Conservation (phyloP, 148 eudicot species). For the Heliosperma pusillum region DNA sequence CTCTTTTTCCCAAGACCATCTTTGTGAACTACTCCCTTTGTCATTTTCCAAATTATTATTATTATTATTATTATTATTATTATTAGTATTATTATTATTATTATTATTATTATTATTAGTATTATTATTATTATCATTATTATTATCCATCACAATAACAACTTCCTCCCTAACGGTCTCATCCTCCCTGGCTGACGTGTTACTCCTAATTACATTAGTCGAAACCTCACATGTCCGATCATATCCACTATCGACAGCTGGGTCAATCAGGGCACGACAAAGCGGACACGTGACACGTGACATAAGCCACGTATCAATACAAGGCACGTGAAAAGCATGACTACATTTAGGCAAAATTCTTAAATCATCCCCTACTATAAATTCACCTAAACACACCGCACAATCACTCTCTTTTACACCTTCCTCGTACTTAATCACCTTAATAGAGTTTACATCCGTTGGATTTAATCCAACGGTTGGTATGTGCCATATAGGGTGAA, state of each 20-base stretch:
- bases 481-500: slow-evolving; percentile 63
- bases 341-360: slow-evolving; percentile 63
- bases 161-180: not conserved
- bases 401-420: slow-evolving; percentile 51
- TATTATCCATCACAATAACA: not conserved
- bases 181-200: not conserved
- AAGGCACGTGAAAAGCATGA: slow-evolving; percentile 70
- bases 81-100: not conserved
- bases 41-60: not conserved
- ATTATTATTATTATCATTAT: not conserved
- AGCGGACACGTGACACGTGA: slow-evolving; percentile 75
- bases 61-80: not conserved
- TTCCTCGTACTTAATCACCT: slow-evolving; percentile 39
- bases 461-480: slow-evolving; percentile 59
- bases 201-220: not conserved
- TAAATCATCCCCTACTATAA: slow-evolving; percentile 48
- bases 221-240: slow-evolving; percentile 1
- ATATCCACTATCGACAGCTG: not conserved
- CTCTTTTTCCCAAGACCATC: slow-evolving; percentile 27
- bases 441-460: slow-evolving; percentile 41
- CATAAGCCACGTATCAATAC: slow-evolving; percentile 79
- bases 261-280: slow-evolving; percentile 55
- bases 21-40: slow-evolving; percentile 23
- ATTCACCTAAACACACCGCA: slow-evolving; percentile 68
- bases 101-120: slow-evolving; percentile 2